Evolutionary conservation across 129 eudicot species (phyloP), one percentile per base, ranked within the genome.

Genomic region (Helianthus tuberosus): DNA sequence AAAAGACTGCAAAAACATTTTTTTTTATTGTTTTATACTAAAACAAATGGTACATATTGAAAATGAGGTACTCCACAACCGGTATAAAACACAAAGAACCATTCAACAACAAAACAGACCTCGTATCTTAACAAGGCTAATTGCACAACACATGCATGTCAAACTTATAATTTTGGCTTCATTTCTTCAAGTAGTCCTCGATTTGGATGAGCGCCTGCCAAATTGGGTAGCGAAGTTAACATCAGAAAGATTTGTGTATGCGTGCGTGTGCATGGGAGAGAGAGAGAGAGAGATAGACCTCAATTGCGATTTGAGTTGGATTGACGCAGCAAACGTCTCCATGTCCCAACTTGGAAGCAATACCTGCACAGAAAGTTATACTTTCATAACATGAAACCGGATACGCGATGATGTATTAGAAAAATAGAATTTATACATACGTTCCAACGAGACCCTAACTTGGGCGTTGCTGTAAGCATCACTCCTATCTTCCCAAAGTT

Each of bases 381-480:
- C 49, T 9, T 38, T n/a, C 69, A 64, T 25, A 36, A 15, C 13
- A 52, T 6, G 47, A 75, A 32, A 75, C 3, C 16, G 5, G 27
- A 50, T 48, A 55, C 11, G n/a, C 68, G 15, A 67, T 9, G 44
- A 61, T 50, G 12, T 39, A 51, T 29, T 25, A 17, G n/a, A 38
- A 11, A 70, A 44, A 54, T n/a, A 13, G 2, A 71, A 11, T 6
- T 13, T 44, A 55, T 53, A 55, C 91, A 67, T 90, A 93, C 96
- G 68, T 52, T 93, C 96, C 60, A 94, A 82, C 35, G 96, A 94
- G 74, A 94, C 96, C 81, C 85, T 84, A 27, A 83, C 88, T 62
- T 62, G 72, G 64, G 98, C 98, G 8, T 84, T 90, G 70, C 83
- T 83, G 75, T 93, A 93, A 60, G 91, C 85, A 79, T 86, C 93